Base-by-base conservation (phyloP, 495 filamentous ascomycete species). In the Neurospora sp. region DNA sequence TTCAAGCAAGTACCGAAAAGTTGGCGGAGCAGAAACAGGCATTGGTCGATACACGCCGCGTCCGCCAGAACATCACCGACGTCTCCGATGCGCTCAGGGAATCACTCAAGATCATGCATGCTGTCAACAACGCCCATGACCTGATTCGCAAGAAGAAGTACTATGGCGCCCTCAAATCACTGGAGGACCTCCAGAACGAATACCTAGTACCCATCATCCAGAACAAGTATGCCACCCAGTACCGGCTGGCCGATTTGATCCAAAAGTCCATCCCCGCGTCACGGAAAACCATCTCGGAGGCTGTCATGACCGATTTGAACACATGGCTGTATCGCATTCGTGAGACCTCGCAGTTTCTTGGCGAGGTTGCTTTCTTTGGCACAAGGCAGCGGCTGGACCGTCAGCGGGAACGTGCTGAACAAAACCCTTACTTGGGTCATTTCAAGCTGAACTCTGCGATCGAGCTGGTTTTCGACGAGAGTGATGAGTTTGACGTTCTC, bases 271-370 rank as follows among this genome's bases (percentile, higher is more conserved):
- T 98, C 4, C 96, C 96, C 6, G 90, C 94, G 9, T 97, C 94
- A 3, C 94, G 97, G 78, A 93, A 91, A 75, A 89, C 94, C 38
- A 97, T 99, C 71, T 94, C 94, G 3, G 95, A 98, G 76, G 93
- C 93, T 3, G 96, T 99, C 72, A 98, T 98, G 96, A 91, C 89
- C 2, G 96, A 99, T 81, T 82, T 99, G 42, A 98, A 98, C 80
- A 97, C 93, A 2, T 99, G 96, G 96, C 85, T 99, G n/a, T 98
- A 90, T 79, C 90, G 93, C 39, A 97, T 99, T 73, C 90, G 96
- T 72, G 96, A 98, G 80, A 96, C 94, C 41, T 97, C 94, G 0
- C 94, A 97, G 74, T 97, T 95, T 71, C 84, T 99, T 31, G 96
- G 96, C 4, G 94, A 98, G 81, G 91, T 99, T n/a, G 94, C 96